These are phyloP conservation scores for Ophiocordyceps robertsii DNA, from an alignment of 2,329 filamentous ascomycete species.

Conservation along the genomic window DNA sequence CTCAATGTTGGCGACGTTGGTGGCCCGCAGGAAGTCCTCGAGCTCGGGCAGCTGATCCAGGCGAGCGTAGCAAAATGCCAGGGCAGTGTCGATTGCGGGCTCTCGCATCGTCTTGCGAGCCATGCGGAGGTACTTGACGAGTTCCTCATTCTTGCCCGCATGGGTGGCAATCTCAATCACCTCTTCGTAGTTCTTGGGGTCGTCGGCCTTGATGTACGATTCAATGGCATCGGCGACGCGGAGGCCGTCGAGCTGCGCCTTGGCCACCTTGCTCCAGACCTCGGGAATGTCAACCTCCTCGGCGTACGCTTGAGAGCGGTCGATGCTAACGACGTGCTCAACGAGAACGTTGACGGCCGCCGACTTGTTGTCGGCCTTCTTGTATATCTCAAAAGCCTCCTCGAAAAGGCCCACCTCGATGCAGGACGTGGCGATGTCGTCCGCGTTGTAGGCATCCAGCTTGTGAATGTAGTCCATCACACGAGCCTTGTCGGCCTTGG, in stretches of 20 bases:
- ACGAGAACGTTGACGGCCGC: constrained; percentile 85
- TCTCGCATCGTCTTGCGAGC: constrained; percentile 93
- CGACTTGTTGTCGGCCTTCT: constrained; percentile 85
- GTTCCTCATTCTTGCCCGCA: constrained; percentile 93
- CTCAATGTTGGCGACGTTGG: constrained; percentile 92
- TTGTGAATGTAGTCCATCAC: constrained; percentile 95
- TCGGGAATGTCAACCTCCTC: constrained; percentile 88
- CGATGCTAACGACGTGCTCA: constrained; percentile 94
- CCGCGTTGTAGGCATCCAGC: constrained; percentile 76
- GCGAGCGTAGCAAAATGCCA: constrained; percentile 88
- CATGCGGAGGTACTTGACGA: constrained; percentile 95
- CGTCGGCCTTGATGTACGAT: constrained; percentile 90
- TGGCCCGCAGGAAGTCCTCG: constrained; percentile 86
- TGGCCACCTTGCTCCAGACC: constrained; percentile 97
- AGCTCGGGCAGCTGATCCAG: constrained; percentile 85
- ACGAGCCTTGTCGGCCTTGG: constrained; percentile 88
- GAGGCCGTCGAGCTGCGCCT: constrained; percentile 92
- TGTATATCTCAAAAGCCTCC: constrained; percentile 96
- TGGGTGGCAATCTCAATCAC: constrained; percentile 93
- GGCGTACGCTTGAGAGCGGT: constrained; percentile 88
- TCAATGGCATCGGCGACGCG: constrained; percentile 87
- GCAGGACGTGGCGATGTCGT: constrained; percentile 86
- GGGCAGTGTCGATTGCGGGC: constrained; percentile 79
- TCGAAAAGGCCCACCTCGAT: constrained; percentile 92
- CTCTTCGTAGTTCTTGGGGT: constrained; percentile 85